Evolutionary conservation across 352 stramenopile species (phyloP).

Genomic region (Globisporangium paddicum): DNA sequence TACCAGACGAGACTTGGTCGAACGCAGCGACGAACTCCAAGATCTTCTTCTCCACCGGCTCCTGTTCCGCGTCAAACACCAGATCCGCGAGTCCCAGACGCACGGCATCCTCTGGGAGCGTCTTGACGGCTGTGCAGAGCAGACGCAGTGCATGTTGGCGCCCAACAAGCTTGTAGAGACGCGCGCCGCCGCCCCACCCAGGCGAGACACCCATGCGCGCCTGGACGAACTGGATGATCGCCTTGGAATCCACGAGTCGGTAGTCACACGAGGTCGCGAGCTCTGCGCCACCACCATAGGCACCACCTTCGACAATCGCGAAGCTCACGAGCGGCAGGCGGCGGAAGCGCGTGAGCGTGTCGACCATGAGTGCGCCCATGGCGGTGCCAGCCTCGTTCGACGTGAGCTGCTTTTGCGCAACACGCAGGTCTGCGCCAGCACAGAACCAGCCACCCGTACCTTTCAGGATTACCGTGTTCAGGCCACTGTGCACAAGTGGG

Average conservation of each 20-base stretch:
- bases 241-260: constrained; percentile 48
- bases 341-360: constrained; percentile 65
- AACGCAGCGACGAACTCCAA: constrained; percentile 56
- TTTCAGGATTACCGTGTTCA: constrained; percentile 62
- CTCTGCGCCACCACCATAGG: constrained; percentile 82
- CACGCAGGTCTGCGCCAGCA: constrained; percentile 71
- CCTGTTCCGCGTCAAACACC: constrained; percentile 34
- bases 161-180: constrained; percentile 76
- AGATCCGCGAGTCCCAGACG: constrained; percentile 66
- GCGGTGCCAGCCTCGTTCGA: constrained; percentile 52
- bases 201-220: constrained; percentile 77
- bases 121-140: constrained; percentile 61
- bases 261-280: constrained; percentile 83
- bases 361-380: constrained; percentile 73
- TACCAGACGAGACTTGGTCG: constrained; percentile 48
- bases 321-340: constrained; percentile 80
- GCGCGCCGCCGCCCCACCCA: constrained; percentile 75
- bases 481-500: constrained; percentile 33
- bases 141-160: constrained; percentile 64
- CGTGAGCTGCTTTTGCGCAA: constrained; percentile 74
- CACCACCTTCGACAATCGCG: constrained; percentile 69
- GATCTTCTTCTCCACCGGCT: constrained; percentile 23
- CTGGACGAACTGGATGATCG: constrained; percentile 85
- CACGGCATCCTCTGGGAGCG: constrained; percentile 38
- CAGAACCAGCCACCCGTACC: constrained; percentile 77